Evolutionary conservation across 306 rosid genomes (phyloP), one percentile per base, ranked within the genome.

Genomic region (Vachellia pachyceras): DNA sequence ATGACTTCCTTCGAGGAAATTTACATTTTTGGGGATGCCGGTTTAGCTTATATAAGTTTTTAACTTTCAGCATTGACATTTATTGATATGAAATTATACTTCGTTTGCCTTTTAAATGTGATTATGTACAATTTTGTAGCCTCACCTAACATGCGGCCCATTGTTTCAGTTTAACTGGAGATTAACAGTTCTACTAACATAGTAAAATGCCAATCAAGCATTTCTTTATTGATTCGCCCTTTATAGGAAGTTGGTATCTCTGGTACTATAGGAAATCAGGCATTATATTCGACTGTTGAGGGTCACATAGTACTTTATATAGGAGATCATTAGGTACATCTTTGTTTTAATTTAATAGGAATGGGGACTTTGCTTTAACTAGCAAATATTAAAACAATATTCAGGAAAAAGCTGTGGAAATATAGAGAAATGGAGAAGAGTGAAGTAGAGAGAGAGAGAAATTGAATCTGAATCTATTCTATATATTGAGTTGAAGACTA

Each of bases 141-240:
- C 12, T 78, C 13, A 22, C 17, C 42, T 13, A n/a, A 14, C 47
- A 39, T 52, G 41, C 37, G 55, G 72, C 20, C 22, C 3, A 52
- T 78, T 80, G 42, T 3, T 72, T 58, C 14, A 50, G 15, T 73
- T n/a, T 35, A 5, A 33, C 2, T 6, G 69, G 42, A 64, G 69
- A 64, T 35, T 15, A 64, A n/a, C n/a, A n/a, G n/a, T n/a, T n/a
- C n/a, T n/a, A n/a, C n/a, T n/a, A n/a, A n/a, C n/a, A n/a, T n/a
- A n/a, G n/a, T n/a, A n/a, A 54, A 72, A 45, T 63, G 44, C 11
- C 44, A 72, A 25, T 77, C 72, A 52, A 7, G 10, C 60, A 52
- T 52, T 52, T 52, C 22, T 50, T 50, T 50, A 50, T 50, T 15
- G 25, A 4, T 22, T 70, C 39, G 44, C 52, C 74, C 33, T 42